phyloP scores from a whole-genome alignment of 2,329 filamentous ascomycete species.

The Fusarium fracticaudum region DNA sequence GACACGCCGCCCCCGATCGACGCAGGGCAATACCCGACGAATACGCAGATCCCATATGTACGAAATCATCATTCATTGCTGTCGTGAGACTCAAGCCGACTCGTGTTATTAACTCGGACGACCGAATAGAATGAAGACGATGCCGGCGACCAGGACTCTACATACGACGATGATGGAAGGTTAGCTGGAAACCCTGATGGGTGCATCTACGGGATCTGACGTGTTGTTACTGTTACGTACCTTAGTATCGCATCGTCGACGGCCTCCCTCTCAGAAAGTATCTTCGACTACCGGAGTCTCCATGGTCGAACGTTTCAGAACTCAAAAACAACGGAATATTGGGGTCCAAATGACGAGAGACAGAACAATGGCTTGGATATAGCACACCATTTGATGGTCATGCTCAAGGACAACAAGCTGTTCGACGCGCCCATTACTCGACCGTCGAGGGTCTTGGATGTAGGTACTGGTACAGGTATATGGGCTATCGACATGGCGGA shows the following conservation, averaged over 20 bases:
- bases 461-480: not conserved
- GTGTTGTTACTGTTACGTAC: not conserved
- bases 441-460: not conserved
- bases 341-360: not conserved
- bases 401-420: not conserved
- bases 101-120: not conserved
- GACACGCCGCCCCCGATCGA: not conserved
- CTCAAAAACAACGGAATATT: not conserved
- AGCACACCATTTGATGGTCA: not conserved
- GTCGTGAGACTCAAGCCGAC: not conserved
- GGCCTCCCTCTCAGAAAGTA: not conserved
- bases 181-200: not conserved
- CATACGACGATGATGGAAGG: not conserved
- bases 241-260: not conserved
- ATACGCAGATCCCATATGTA: not conserved
- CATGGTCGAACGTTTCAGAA: not conserved
- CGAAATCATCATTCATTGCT: not conserved
- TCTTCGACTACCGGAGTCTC: not conserved
- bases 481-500: not conserved
- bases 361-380: not conserved
- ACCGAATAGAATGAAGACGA: not conserved
- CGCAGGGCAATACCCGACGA: not conserved
- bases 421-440: not conserved
- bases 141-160: not conserved
- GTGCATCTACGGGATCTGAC: not conserved